phyloP scores from a whole-genome alignment of 371 early-diverging fungal genomes.

The Sporodiniella umbellata region DNA sequence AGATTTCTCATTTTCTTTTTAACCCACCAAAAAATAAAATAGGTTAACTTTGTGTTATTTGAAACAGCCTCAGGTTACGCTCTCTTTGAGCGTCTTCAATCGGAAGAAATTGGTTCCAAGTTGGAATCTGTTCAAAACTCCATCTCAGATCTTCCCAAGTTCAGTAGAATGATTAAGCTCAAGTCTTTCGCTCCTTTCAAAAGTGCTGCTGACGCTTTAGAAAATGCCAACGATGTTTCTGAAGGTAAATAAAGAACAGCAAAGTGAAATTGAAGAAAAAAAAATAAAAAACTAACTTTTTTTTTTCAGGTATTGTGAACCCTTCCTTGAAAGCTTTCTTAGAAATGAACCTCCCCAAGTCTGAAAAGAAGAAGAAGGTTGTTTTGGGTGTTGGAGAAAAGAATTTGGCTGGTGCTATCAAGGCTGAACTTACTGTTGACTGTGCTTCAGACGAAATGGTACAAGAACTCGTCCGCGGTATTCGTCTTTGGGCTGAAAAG shows the following conservation, averaged over 20 bases:
- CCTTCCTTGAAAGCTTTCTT: slow-evolving; percentile 87
- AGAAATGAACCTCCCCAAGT: slow-evolving; percentile 88
- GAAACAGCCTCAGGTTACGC: slow-evolving; percentile 97
- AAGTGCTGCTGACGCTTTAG: slow-evolving; percentile 94
- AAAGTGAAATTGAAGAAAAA: neutral
- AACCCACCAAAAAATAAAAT: neutral
- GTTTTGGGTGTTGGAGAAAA: slow-evolving; percentile 93
- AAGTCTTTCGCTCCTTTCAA: slow-evolving; percentile 96
- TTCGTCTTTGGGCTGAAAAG: slow-evolving; percentile 89
- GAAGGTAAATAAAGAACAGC: slow-evolving; percentile 69
- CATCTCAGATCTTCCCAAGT: slow-evolving; percentile 84
- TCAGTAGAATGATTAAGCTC: slow-evolving; percentile 88
- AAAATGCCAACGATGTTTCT: slow-evolving; percentile 95
- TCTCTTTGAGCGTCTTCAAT: slow-evolving; percentile 90
- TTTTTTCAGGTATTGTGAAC: slow-evolving; percentile 68
- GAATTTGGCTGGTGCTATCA: slow-evolving; percentile 89
- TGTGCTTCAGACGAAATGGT: slow-evolving; percentile 81
- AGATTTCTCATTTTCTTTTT: too few species aligned
- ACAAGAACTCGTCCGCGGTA: slow-evolving; percentile 89
- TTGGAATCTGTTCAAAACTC: slow-evolving; percentile 84
- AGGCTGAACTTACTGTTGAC: slow-evolving; percentile 72
- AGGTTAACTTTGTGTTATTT: slow-evolving; percentile 75
- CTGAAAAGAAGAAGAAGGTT: slow-evolving; percentile 69
- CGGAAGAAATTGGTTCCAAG: slow-evolving; percentile 95
- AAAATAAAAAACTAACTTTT: neutral